Evolutionary conservation across 306 rosid genomes (phyloP), one percentile per base, ranked within the genome.

Genomic region (Betula pendula): DNA sequence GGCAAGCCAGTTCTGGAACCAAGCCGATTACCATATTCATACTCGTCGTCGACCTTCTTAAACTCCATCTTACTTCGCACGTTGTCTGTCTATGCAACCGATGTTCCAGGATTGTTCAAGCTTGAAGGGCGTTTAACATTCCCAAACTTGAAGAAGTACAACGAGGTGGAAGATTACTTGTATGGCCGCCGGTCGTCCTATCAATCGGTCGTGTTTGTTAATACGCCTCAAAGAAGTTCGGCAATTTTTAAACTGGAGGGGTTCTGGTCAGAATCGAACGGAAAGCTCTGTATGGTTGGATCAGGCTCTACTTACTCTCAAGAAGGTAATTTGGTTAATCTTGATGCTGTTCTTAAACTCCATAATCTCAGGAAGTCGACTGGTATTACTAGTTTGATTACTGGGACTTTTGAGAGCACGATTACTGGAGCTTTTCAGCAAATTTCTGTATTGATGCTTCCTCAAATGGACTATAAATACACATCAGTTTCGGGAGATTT

Each of bases 331-430:
- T 49, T 35, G 63, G 42, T 35, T 14, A 10, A 75, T 58, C 45
- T 72, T n/a, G 77, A 27, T 71, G 81, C 42, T 75, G 83, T 85
- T 8, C 77, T 91, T 43, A 87, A 87, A 79, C 91, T 91, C 72
- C 19, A 69, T n/a, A 79, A 79, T 75, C 77, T 89, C 65, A 76
- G 71, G 31, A 85, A 66, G n/a, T 77, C 86, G 31, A 84, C 75
- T 58, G 62, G 10, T 3, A 68, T 79, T 29, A 85, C 77, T 20
- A 85, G 74, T 63, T 45, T 91, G 76, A 66, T 89, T 73, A 87
- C 50, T 79, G 96, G 96, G 31, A 84, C 83, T 69, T 79, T 91
- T n/a, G n/a, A n/a, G n/a, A n/a, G n/a, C n/a, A n/a, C n/a, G n/a
- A n/a, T n/a, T n/a, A n/a, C n/a, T n/a, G n/a, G n/a, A n/a, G n/a